Evolutionary conservation across 257 asterid species (phyloP), one percentile per base, ranked within the genome.

Genomic region (Nicotiana knightiana): DNA sequence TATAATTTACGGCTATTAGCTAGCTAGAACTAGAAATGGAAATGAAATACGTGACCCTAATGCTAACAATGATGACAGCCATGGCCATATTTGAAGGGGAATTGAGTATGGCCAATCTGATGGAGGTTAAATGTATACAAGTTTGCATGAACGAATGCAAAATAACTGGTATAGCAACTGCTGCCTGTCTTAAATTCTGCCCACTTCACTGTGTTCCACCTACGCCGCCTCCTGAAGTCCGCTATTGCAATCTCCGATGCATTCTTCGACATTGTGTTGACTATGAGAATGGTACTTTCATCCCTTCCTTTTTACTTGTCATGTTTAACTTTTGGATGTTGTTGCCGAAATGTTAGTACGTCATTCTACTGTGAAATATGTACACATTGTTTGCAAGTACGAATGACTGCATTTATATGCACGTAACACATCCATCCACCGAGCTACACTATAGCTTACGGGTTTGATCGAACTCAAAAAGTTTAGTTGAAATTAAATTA

Each of bases 191-290:
- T 9, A 80, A 80, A 65, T 80, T 65, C 66, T 80, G 83, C 18
- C 83, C 83, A 24, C 21, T 65, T 67, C 83, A 80, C 55, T 80
- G 83, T 9, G 5, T 21, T 51, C 83, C 55, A 9, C 83, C 83
- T 3, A 3, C 53, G 77, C 83, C 63, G 6, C n/a, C 77, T 4
- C 33, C 64, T 30, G 17, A 15, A 10, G 66, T 65, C 62, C 30
- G 43, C 37, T 48, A 80, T 11, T 80, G 83, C 32, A 54, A 16
- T 16, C 77, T 12, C 10, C 54, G 46, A 5, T 80, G 83, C 76
- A 48, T 73, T 73, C 83, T 80, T 80, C 32, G 32, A 35, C 83
- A 37, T n/a, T 80, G 83, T 46, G 35, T 65, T n/a, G 75, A 80
- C 33, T 61, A 51, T 28, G 28, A 51, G 32, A 65, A 65, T 17